Conservation (phyloP, 129 eudicot genomes). For the Flaveria robusta region DNA sequence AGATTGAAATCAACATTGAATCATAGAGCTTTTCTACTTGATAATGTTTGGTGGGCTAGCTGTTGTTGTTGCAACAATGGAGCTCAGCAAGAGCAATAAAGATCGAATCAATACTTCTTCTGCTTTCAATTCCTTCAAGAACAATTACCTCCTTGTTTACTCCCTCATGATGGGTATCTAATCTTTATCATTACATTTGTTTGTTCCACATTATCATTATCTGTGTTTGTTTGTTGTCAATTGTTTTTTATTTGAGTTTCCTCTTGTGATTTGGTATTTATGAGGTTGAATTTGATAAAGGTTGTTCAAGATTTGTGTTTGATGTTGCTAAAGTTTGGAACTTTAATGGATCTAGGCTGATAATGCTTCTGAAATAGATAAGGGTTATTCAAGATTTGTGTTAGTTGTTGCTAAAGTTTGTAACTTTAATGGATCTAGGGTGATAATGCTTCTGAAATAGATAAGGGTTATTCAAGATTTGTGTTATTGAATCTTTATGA, state of each 20-base stretch:
- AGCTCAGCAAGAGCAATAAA: conserved; percentile 85
- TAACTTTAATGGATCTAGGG: conserved; percentile 14
- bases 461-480: conserved; percentile 33
- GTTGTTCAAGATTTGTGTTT: conserved; percentile 28
- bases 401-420: conserved; percentile 16
- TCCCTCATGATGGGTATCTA: conserved; percentile 94
- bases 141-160: conserved; percentile 88
- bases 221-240: not conserved
- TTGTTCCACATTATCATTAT: not conserved
- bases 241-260: conserved; percentile 27
- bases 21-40: conserved; percentile 87
- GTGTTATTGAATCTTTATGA: not conserved
- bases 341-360: conserved; percentile 16
- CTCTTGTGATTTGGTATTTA: conserved; percentile 8
- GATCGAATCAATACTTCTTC: conserved; percentile 85
- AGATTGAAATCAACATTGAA: conserved; percentile 16
- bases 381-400: conserved; percentile 33
- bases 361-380: conserved; percentile 14
- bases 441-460: not conserved
- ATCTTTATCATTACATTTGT: conserved; percentile 1
- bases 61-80: conserved; percentile 66
- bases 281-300: conserved; percentile 28
- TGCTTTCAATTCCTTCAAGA: conserved; percentile 90
- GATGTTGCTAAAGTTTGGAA: conserved; percentile 14
- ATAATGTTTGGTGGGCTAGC: conserved; percentile 66